Evolutionary conservation across 371 early-diverging fungal genomes (phyloP).

Genomic region (Mucor racemosus): DNA sequence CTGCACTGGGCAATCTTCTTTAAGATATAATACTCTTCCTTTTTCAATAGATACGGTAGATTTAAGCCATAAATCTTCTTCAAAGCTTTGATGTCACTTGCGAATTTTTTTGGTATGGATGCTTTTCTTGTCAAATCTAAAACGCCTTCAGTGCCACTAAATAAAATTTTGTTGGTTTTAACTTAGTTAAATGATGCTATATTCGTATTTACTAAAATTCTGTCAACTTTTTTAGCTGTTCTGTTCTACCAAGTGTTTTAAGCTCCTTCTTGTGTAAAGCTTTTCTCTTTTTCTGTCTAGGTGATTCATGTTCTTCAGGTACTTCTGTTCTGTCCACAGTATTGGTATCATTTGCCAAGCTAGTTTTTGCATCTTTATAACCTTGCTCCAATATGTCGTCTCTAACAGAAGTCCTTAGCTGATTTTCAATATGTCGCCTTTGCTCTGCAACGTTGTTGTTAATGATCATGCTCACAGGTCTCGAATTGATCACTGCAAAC

Average conservation of each 20-base stretch:
- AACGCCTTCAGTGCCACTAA: constrained; percentile 5
- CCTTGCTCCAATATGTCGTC: constrained; percentile 21
- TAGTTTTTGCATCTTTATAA: constrained; percentile 25
- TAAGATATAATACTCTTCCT: constrained; percentile 16
- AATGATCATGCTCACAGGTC: constrained; percentile 17
- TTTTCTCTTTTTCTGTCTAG: constrained; percentile 16
- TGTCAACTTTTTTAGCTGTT: constrained; percentile 21
- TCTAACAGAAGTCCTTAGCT: constrained; percentile 17
- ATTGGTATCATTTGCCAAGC: constrained; percentile 12
- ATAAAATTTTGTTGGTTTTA: constrained; percentile 3
- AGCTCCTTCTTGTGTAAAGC: constrained; percentile 19
- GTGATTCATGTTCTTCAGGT: constrained; percentile 19
- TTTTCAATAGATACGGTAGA: constrained; percentile 11
- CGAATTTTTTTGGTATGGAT: constrained; percentile 7
- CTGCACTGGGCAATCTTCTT: not conserved
- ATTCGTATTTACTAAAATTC: constrained; percentile 20
- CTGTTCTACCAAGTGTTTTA: constrained; percentile 17
- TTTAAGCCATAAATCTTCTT: constrained; percentile 18
- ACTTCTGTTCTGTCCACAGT: constrained; percentile 20
- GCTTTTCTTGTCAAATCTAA: constrained; percentile 1
- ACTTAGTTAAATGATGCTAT: not conserved
- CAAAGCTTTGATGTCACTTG: constrained; percentile 18
- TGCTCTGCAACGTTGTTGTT: not conserved
- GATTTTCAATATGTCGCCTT: constrained; percentile 12
- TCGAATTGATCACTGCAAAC: constrained; percentile 13